phyloP scores from a whole-genome alignment of 2,329 filamentous ascomycete species.

The Corinectria fuckeliana region DNA sequence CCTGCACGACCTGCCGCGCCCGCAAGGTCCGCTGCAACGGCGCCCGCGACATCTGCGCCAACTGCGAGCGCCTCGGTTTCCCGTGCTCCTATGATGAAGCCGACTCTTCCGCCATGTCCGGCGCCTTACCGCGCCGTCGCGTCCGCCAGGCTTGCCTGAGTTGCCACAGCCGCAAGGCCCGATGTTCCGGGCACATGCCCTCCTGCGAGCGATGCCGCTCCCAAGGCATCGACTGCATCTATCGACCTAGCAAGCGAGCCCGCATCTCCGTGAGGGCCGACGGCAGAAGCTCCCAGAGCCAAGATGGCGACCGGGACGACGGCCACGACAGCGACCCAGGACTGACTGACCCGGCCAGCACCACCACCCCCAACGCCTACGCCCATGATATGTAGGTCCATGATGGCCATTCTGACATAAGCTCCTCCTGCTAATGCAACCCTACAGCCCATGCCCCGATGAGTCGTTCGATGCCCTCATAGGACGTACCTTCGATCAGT shows the following conservation, averaged over 20 bases:
- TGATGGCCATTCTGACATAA: background rate
- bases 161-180: constrained; percentile 64
- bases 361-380: constrained; percentile 43
- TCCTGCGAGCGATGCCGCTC: constrained; percentile 58
- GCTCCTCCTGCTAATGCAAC: constrained; percentile 28
- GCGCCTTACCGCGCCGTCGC: constrained; percentile 58
- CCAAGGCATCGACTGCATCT: constrained; percentile 63
- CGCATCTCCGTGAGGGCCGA: constrained; percentile 36
- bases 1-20: constrained; percentile 61
- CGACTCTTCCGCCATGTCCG: constrained; percentile 49
- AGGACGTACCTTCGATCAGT: constrained; percentile 60
- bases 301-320: constrained; percentile 45
- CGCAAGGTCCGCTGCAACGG: constrained; percentile 67
- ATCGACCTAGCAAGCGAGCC: constrained; percentile 55
- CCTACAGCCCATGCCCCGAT: constrained; percentile 44
- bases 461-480: constrained; percentile 57
- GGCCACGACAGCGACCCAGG: constrained; percentile 44
- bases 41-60: constrained; percentile 59
- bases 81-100: constrained; percentile 62
- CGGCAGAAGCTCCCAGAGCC: constrained; percentile 42
- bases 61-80: constrained; percentile 65
- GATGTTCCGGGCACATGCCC: constrained; percentile 64
- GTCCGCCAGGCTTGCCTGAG: constrained; percentile 64
- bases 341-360: constrained; percentile 43
- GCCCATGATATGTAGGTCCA: constrained; percentile 45